Evolutionary conservation across 164 flowering plant genomes (phyloP), one percentile per base, ranked within the genome.

Genomic region (Berberis vulgaris): DNA sequence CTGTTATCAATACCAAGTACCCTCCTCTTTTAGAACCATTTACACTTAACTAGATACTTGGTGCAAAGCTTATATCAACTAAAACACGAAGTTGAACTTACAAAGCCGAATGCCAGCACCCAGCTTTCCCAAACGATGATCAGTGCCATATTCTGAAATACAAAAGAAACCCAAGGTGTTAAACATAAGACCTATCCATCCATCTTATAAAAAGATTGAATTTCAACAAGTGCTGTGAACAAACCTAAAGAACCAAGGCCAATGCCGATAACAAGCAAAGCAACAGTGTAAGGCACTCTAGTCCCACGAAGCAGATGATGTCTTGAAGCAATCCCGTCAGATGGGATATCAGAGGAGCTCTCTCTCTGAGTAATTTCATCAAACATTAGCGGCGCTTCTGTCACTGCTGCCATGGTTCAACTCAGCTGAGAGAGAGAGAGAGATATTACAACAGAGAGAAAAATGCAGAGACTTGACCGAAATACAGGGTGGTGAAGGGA

Each of bases 71-170:
- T 26, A 26, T 26, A 26, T 26, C 26, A 26, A 52, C 10, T 7
- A 7, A 9, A 52, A 3, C 54, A 52, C 2, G 11, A 52, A 52
- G 2, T 1, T 7, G 54, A 4, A 52, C 98, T 84, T 74, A 93
- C 98, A 93, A 49, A 88, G 67, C 60, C 96, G 89, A 73, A 89
- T 86, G 49, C 98, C 96, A 76, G 83, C 78, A 41, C 98, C 98
- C 67, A 93, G 66, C 74, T 75, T 86, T 49, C 98, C 97, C 77
- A 89, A 58, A 9, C 63, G 70, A 72, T 78, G 90, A 64, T 65
- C 69, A 4, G 97, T 89, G 41, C 94, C 91, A 77, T 84, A 85
- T 71, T 89, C 98, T 93, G 91, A 74, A 74, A 52, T 1, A 3
- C 54, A 52, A 3, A 10, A 52, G n/a, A 7, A 52, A 52, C 2